These are phyloP conservation scores for Colletotrichum sp. DNA, from an alignment of 2,329 filamentous ascomycete species.

Conservation along the genomic window DNA sequence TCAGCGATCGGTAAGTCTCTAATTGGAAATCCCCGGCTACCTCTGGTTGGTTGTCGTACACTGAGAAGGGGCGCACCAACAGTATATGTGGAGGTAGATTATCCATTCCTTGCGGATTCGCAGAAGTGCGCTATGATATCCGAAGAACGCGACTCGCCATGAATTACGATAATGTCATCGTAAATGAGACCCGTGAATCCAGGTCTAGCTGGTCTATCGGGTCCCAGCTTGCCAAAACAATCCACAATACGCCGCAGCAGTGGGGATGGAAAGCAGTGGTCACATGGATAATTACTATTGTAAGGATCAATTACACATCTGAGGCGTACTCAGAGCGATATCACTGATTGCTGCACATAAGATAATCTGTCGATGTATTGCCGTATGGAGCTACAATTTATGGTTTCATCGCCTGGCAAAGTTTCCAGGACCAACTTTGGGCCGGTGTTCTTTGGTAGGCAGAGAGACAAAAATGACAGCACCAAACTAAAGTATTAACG, in stretches of 20 bases:
- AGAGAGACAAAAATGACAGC: neutral
- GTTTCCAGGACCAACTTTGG: neutral
- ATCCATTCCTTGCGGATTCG: neutral
- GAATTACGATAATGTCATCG: neutral
- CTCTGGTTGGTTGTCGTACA: neutral
- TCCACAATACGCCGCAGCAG: neutral
- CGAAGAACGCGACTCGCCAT: neutral
- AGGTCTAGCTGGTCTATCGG: neutral
- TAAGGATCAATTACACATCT: neutral
- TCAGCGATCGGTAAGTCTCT: neutral
- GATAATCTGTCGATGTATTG: neutral
- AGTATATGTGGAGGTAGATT: neutral
- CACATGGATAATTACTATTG: neutral
- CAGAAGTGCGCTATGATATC: neutral
- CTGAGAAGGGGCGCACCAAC: neutral
- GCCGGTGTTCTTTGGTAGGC: neutral
- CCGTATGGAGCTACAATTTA: neutral
- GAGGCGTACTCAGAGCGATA: fast-evolving
- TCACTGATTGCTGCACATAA: constrained; percentile 33
- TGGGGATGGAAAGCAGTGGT: neutral
- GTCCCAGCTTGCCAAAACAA: neutral
- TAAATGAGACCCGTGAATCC: neutral
- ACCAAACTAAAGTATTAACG: neutral
- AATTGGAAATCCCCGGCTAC: neutral
- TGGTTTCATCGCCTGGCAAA: constrained; percentile 6